Conservation (phyloP, 441 rosid species). For the Jatropha podagrica region DNA sequence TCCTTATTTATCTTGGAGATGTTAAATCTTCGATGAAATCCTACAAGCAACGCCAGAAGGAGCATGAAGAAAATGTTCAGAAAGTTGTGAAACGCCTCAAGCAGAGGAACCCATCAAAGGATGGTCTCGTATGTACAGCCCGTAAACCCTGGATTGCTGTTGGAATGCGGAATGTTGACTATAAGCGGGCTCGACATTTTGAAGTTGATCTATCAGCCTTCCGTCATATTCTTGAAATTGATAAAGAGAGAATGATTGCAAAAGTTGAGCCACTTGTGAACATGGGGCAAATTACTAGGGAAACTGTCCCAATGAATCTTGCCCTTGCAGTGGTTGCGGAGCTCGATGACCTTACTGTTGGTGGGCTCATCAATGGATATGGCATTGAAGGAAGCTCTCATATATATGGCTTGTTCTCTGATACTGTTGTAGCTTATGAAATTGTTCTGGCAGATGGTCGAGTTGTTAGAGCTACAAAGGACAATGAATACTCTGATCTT, state of each 20-base stretch:
- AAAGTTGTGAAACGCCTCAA: conserved; percentile 87
- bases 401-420: conserved; percentile 89
- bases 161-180: conserved; percentile 99
- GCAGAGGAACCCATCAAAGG: conserved; percentile 73
- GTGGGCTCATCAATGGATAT: conserved; percentile 97
- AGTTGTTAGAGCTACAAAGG: conserved; percentile 91
- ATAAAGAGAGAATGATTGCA: conserved; percentile 86
- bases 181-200: conserved; percentile 90
- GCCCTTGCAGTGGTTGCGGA: conserved; percentile 98
- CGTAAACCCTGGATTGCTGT: conserved; percentile 99
- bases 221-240: conserved; percentile 76
- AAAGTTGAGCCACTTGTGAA: conserved; percentile 94
- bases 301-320: conserved; percentile 84
- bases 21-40: conserved; percentile 84
- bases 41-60: conserved; percentile 78
- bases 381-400: conserved; percentile 99
- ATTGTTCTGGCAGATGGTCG: conserved; percentile 82
- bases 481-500: conserved; percentile 89
- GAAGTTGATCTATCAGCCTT: conserved; percentile 92
- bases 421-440: conserved; percentile 96
- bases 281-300: conserved; percentile 96
- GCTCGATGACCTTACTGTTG: conserved; percentile 98
- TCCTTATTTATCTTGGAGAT: conserved; percentile 90
- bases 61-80: conserved; percentile 83
- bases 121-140: conserved; percentile 98